Conservation (phyloP, 148 eudicot species). For the Oxyria digyna region DNA sequence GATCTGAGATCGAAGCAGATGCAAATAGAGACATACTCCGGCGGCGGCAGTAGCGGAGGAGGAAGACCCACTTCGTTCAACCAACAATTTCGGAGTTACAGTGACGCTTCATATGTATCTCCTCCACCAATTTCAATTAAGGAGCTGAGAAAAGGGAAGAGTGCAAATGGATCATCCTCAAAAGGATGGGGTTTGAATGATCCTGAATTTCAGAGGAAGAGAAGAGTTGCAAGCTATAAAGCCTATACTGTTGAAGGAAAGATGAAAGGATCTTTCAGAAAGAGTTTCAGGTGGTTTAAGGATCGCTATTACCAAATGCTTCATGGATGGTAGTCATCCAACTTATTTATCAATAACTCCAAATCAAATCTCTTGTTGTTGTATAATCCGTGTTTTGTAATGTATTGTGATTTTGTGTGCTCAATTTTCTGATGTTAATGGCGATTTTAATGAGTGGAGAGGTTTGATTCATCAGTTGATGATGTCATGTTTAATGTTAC, state of each 20-base stretch:
- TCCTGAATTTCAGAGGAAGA: constrained; percentile 72
- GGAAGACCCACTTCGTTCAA: not conserved
- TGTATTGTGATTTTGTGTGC: not conserved
- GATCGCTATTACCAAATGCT: constrained; percentile 37
- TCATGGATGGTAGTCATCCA: constrained; percentile 28
- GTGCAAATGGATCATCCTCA: constrained; percentile 33
- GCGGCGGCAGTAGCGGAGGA: constrained; percentile 2
- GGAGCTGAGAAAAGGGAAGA: constrained; percentile 47
- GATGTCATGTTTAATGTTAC: not conserved
- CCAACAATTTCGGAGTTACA: constrained; percentile 45
- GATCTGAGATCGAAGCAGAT: constrained; percentile 51
- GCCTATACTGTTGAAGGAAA: constrained; percentile 58
- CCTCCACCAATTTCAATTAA: constrained; percentile 10
- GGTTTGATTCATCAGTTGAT: not conserved
- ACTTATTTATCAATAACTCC: not conserved
- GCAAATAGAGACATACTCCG: constrained; percentile 25
- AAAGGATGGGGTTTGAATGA: constrained; percentile 49
- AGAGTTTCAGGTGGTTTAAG: constrained; percentile 64
- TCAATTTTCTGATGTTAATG: not conserved
- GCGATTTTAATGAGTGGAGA: not conserved
- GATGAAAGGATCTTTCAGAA: constrained; percentile 51
- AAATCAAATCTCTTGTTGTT: not conserved
- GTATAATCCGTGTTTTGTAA: not conserved
- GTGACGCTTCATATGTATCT: constrained; percentile 44
- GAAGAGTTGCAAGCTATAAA: constrained; percentile 67